Conservation (phyloP, 2,329 filamentous ascomycete species). For the Thielaviopsis ethacetica region DNA sequence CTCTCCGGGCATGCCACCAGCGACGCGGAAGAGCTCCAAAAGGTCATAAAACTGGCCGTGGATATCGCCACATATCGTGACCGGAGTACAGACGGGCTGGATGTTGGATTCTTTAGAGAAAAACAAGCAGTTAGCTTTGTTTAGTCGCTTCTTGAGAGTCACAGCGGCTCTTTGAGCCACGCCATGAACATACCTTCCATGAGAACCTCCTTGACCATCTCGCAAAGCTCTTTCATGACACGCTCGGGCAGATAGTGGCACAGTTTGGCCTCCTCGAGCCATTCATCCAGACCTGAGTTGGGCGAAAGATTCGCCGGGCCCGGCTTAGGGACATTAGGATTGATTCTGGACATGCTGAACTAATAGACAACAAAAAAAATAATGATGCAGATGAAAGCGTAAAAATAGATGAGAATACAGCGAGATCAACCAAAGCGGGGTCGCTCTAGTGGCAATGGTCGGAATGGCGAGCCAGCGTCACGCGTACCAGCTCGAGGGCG, state of each 20-base stretch:
- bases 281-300: constrained; percentile 82
- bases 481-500: constrained; percentile 12
- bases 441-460: constrained; percentile 8
- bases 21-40: constrained; percentile 88
- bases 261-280: constrained; percentile 90
- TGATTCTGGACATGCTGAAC: constrained; percentile 2
- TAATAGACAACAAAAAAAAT: not conserved
- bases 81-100: constrained; percentile 89
- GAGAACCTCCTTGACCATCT: constrained; percentile 95
- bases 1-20: constrained; percentile 89
- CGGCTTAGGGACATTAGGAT: constrained; percentile 56
- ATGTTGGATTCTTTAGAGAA: constrained; percentile 76
- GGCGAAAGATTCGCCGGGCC: constrained; percentile 73
- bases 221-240: constrained; percentile 97
- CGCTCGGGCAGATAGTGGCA: constrained; percentile 92
- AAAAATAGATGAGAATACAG: not conserved
- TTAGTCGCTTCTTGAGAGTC: not conserved
- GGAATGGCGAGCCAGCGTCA: constrained; percentile 11
- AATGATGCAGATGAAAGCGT: not conserved
- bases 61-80: constrained; percentile 95
- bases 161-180: not conserved
- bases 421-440: constrained; percentile 10
- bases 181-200: constrained; percentile 64
- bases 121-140: not conserved
- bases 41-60: constrained; percentile 98